Conservation (phyloP, 768 basidiomycete species). For the Auricularia auricula-judae region DNA sequence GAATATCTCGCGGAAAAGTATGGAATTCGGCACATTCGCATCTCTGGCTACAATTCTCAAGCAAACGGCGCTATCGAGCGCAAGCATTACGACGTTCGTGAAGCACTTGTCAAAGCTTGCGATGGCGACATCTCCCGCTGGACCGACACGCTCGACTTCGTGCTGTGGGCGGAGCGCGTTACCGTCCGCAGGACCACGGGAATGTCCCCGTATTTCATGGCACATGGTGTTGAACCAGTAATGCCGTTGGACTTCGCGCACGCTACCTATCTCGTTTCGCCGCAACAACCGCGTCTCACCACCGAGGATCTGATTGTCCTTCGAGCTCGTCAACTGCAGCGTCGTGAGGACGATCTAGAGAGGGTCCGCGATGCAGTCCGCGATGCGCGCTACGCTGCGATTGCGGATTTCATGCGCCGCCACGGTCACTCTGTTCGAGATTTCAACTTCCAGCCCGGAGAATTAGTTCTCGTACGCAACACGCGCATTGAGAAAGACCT, state of each 20-base stretch:
- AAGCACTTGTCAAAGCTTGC: constrained; percentile 4
- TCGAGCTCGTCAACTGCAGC: constrained; percentile 10
- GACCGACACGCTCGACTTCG: neutral
- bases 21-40: constrained; percentile 3
- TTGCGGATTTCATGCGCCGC: constrained; percentile 17
- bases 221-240: constrained; percentile 19
- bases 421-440: constrained; percentile 10
- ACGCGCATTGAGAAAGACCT: constrained; percentile 20
- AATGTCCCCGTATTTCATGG: constrained; percentile 15
- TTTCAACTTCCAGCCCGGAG: constrained; percentile 20
- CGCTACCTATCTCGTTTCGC: constrained; percentile 20
- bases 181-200: constrained; percentile 13
- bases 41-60: constrained; percentile 8
- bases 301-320: neutral
- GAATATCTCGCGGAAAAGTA: neutral
- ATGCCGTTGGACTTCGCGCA: constrained; percentile 23
- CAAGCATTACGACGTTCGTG: constrained; percentile 3
- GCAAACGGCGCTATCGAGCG: constrained; percentile 5
- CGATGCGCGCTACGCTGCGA: constrained; percentile 11
- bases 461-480: constrained; percentile 26
- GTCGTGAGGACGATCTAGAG: constrained; percentile 14
- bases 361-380: constrained; percentile 10
- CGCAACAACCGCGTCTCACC: constrained; percentile 7
- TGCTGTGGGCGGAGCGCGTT: constrained; percentile 5
- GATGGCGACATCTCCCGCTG: neutral